Percentiles rank a stretch among this genome's conserved stretches.
Conservation (phyloP, 129 eudicot genomes). For the Helianthus tuberosus region DNA sequence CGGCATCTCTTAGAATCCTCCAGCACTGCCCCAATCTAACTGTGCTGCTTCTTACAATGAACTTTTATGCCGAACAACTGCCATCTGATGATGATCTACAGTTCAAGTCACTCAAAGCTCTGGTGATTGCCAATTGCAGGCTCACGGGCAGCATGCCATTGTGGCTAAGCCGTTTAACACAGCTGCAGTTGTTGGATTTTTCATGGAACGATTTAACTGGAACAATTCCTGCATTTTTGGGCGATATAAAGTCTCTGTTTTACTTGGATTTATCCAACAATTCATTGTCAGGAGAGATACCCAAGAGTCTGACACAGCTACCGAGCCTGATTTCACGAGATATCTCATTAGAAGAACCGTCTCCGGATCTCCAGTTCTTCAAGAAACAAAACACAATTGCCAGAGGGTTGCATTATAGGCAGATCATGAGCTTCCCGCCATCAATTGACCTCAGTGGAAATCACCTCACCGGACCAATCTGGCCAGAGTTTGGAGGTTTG, state of each 20-base stretch:
- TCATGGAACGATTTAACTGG: constrained; percentile 58
- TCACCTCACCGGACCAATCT: constrained; percentile 52
- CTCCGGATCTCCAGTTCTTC: constrained; percentile 52
- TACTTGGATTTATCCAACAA: constrained; percentile 71
- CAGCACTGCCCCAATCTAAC: constrained; percentile 60
- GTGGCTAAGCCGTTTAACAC: constrained; percentile 55
- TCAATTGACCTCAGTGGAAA: constrained; percentile 55
- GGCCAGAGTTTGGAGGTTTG: constrained; percentile 68
- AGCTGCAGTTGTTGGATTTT: constrained; percentile 65
- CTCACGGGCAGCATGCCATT: constrained; percentile 60
- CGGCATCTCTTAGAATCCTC: constrained; percentile 46
- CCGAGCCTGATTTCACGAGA: constrained; percentile 37
- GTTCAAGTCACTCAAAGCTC: constrained; percentile 51
- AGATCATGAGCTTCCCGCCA: constrained; percentile 59
- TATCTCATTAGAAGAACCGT: constrained; percentile 41
- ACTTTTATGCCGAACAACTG: constrained; percentile 52
- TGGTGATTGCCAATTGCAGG: constrained; percentile 58
- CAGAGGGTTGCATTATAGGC: constrained; percentile 28
- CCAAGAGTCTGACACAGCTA: constrained; percentile 46
- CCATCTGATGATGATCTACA: constrained; percentile 43
- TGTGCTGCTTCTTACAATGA: constrained; percentile 57
- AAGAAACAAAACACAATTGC: constrained; percentile 28
- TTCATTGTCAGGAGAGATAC: constrained; percentile 55
- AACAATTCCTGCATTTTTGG: constrained; percentile 56
- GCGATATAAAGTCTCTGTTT: constrained; percentile 46